phyloP scores from a whole-genome alignment of 441 rosid genomes.

The Mallotus repandus region DNA sequence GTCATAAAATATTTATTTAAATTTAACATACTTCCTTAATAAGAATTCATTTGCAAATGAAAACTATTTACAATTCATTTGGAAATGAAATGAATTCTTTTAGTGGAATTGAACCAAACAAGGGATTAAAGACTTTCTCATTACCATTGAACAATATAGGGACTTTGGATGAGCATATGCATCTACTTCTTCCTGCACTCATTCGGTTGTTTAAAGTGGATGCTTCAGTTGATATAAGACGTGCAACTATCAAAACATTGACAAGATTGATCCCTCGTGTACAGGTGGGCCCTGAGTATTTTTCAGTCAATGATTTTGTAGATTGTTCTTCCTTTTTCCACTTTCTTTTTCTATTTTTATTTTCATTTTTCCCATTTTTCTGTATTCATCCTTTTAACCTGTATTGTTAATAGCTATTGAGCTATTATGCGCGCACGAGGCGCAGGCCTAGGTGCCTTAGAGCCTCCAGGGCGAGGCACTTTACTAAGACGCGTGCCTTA shows the following conservation, averaged over 20 bases:
- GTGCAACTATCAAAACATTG: constrained; percentile 93
- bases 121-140: background rate
- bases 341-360: background rate
- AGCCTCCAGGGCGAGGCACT: no score
- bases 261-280: constrained; percentile 98
- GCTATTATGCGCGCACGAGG: no score
- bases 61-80: no score
- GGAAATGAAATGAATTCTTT: no score
- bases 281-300: constrained; percentile 57
- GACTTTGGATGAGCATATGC: constrained; percentile 99
- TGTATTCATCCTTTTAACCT: background rate
- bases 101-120: no score
- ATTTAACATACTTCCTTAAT: no score
- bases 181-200: constrained; percentile 96
- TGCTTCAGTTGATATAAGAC: constrained; percentile 83
- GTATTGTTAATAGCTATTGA: background rate
- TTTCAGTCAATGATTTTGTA: constrained; percentile 10
- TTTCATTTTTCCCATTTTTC: background rate
- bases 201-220: constrained; percentile 95
- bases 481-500: no score
- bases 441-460: no score
- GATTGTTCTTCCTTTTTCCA: background rate
- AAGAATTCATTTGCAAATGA: no score
- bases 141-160: constrained; percentile 43
- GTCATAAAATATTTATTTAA: no score